Conservation (phyloP, 495 filamentous ascomycete species). For the Choiromyces venosus region DNA sequence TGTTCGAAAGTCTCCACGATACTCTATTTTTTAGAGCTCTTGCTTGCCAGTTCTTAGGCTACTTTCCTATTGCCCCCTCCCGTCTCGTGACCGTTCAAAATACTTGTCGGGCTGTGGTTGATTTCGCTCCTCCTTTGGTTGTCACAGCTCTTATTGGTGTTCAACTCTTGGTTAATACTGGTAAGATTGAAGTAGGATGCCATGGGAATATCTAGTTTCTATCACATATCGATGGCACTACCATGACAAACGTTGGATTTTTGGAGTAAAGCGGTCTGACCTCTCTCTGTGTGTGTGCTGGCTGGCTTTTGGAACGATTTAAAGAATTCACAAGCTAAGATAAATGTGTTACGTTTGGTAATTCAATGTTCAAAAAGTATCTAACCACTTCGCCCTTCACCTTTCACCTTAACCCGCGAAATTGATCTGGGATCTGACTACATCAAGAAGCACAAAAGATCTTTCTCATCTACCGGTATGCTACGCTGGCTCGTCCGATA, state of each 20-base stretch:
- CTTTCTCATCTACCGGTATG: too few species aligned
- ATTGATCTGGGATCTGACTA: not conserved
- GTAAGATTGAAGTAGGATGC: not conserved
- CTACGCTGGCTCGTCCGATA: not conserved
- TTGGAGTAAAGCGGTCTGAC: too few species aligned
- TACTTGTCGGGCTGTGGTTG: not conserved
- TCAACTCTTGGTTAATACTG: not conserved
- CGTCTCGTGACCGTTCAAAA: not conserved
- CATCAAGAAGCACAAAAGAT: not conserved
- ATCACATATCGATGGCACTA: not conserved
- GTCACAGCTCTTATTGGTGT: not conserved
- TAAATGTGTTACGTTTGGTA: not conserved
- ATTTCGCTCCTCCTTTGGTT: not conserved
- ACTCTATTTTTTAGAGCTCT: too few species aligned
- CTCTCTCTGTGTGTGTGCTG: too few species aligned
- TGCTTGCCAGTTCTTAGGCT: not conserved
- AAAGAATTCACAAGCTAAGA: not conserved
- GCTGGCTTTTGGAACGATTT: not conserved
- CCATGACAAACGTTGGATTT: not conserved
- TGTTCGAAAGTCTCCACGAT: not conserved
- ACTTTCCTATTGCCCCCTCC: not conserved
- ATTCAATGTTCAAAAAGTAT: not conserved
- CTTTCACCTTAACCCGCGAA: too few species aligned
- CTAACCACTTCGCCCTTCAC: not conserved
- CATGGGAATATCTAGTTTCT: not conserved